Conservation (phyloP, 495 filamentous ascomycete genomes). For the Talaromyces liani region DNA sequence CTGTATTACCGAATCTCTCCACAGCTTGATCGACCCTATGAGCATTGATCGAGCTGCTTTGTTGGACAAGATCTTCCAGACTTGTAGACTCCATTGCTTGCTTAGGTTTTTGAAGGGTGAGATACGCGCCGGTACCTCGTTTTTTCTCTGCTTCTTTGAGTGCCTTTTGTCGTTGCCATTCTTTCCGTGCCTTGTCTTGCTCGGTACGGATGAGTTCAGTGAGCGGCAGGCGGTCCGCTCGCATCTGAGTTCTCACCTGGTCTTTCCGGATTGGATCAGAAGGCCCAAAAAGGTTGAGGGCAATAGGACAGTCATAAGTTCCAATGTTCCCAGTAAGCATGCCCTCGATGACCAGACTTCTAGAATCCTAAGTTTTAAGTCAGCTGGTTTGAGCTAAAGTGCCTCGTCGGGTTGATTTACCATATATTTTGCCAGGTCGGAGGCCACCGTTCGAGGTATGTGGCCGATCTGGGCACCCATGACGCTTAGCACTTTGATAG, state of each 20-base stretch:
- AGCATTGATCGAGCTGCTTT: constrained; percentile 63
- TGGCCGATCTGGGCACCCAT: constrained; percentile 74
- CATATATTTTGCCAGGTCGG: constrained; percentile 68
- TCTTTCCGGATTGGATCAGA: constrained; percentile 41
- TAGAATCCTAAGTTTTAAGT: constrained; percentile 29
- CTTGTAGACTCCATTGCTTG: constrained; percentile 22
- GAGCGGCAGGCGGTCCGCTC: constrained; percentile 51
- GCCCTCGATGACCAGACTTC: constrained; percentile 55
- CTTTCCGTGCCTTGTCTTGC: constrained; percentile 14
- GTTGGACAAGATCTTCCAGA: constrained; percentile 56
- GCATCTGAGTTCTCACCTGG: constrained; percentile 52
- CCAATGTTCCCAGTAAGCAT: constrained; percentile 55
- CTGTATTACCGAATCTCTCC: constrained; percentile 59
- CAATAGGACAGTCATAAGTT: constrained; percentile 62
- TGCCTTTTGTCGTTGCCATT: constrained; percentile 20
- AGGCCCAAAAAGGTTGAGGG: constrained; percentile 60
- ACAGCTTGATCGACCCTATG: constrained; percentile 60
- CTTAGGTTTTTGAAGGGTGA: not conserved
- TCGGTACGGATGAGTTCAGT: constrained; percentile 29
- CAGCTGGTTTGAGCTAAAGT: not conserved
- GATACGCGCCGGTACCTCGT: no score
- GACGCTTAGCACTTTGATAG: constrained; percentile 76
- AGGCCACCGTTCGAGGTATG: constrained; percentile 56
- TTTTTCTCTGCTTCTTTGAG: constrained; percentile 41
- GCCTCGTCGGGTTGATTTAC: constrained; percentile 24